Evolutionary conservation across 768 basidiomycete species (phyloP).

Genomic region (Amanita muscaria): DNA sequence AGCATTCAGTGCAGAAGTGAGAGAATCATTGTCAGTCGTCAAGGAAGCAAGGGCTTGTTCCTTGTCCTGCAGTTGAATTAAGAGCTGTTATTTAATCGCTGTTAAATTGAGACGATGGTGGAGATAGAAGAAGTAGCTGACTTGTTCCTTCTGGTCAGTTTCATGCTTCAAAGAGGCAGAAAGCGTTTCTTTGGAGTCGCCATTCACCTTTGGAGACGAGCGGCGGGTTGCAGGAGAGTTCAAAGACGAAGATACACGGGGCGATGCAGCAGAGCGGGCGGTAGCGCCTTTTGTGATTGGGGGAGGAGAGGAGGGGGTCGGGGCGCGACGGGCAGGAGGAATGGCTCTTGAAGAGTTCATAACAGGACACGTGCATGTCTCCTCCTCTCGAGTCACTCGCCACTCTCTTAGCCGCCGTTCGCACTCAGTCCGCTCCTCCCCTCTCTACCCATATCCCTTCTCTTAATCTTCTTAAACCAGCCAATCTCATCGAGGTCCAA

Average conservation of each 20-base stretch:
- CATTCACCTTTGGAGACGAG: conserved; percentile 38
- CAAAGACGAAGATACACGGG: conserved; percentile 46
- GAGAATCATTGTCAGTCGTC: conserved; percentile 52
- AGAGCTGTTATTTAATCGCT: conserved; percentile 38
- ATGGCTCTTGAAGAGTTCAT: conserved; percentile 32
- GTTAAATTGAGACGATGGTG: conserved; percentile 5
- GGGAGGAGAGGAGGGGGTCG: conserved; percentile 35
- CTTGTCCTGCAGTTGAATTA: conserved; percentile 71
- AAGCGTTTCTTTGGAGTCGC: conserved; percentile 48
- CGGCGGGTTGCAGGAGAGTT: conserved; percentile 41
- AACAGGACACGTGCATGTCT: conserved; percentile 8
- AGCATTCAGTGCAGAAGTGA: conserved; percentile 54
- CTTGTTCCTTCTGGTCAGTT: conserved; percentile 77
- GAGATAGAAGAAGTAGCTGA: conserved; percentile 22
- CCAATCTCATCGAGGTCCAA: conserved; percentile 70
- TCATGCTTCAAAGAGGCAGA: conserved; percentile 62
- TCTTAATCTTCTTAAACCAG: conserved; percentile 25
- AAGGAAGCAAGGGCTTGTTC: conserved; percentile 59
- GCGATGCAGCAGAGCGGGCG: conserved; percentile 55
- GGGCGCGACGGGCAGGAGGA: conserved; percentile 27
- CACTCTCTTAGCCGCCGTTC: conserved; percentile 9
- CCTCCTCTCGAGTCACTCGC: conserved; percentile 6
- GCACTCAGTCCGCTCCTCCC: conserved; percentile 5
- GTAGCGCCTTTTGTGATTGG: conserved; percentile 46
- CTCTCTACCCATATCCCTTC: conserved; percentile 11